These are phyloP conservation scores for Penicillium turbatum DNA, from an alignment of 495 filamentous ascomycete species.

Conservation along the genomic window DNA sequence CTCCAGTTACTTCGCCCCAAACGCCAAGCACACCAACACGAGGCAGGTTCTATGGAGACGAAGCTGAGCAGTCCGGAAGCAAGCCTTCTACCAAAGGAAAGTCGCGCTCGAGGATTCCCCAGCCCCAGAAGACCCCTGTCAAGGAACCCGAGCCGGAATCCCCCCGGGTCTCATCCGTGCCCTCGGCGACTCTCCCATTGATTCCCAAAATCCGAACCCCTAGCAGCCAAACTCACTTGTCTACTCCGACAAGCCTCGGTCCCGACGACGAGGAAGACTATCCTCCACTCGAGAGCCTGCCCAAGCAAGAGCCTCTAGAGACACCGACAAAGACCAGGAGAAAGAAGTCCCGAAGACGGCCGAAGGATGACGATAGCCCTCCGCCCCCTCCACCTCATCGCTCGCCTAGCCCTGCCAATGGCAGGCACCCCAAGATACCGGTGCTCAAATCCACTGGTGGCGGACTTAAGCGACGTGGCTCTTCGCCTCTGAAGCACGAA, in stretches of 20 bases:
- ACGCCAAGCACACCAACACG: conserved; percentile 8
- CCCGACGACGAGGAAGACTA: conserved; percentile 38
- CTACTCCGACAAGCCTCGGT: conserved; percentile 13
- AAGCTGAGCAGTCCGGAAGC: conserved; percentile 5
- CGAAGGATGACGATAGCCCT: conserved; percentile 35
- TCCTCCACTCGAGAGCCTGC: conserved; percentile 25
- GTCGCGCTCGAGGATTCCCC: conserved; percentile 9
- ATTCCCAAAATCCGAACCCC: conserved; percentile 52
- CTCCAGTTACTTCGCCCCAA: not conserved
- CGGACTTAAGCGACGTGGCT: conserved; percentile 63
- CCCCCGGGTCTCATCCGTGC: conserved; percentile 53
- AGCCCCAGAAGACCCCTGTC: conserved; percentile 28
- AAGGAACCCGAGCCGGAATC: conserved; percentile 27
- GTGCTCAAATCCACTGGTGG: conserved; percentile 40
- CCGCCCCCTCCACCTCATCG: conserved; percentile 53
- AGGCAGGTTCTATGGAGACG: conserved; percentile 24
- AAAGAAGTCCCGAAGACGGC: conserved; percentile 30
- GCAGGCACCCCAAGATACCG: conserved; percentile 49
- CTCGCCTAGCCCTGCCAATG: conserved; percentile 41
- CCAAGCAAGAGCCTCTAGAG: conserved; percentile 21
- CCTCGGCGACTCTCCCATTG: conserved; percentile 51
- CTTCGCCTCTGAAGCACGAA: conserved; percentile 95
- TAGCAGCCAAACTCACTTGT: conserved; percentile 37
- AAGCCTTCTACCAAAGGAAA: conserved; percentile 9
- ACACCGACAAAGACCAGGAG: conserved; percentile 34